Percentiles rank a stretch among this genome's conserved stretches.
Evolutionary conservation across 2,329 filamentous ascomycete genomes (phyloP).

Genomic region (Botrytis galanthina): DNA sequence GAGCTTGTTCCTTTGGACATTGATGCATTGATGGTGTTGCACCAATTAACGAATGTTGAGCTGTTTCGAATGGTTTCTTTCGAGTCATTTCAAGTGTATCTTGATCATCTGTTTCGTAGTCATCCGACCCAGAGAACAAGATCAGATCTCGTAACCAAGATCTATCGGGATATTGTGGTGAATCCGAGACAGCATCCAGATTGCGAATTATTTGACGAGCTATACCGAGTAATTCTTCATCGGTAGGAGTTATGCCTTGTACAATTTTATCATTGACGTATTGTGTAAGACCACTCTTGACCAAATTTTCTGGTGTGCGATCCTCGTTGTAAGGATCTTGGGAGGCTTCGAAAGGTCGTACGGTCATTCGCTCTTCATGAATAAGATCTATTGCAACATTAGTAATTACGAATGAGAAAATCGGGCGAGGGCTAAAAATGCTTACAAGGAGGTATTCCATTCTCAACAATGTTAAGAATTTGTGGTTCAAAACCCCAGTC

Average conservation of each 20-base stretch:
- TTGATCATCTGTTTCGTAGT: neutral
- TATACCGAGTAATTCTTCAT: constrained; percentile 55
- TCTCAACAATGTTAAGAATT: constrained; percentile 62
- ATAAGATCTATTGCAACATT: constrained; percentile 53
- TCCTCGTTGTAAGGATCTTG: constrained; percentile 46
- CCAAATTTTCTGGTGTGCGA: constrained; percentile 58
- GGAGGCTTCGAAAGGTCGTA: constrained; percentile 50
- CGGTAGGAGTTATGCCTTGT: constrained; percentile 45
- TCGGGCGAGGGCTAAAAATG: constrained; percentile 26
- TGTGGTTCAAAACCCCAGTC: constrained; percentile 65
- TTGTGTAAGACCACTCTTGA: constrained; percentile 57
- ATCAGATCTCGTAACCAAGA: constrained; percentile 61
- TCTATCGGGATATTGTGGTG: constrained; percentile 37
- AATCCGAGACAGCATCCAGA: constrained; percentile 48
- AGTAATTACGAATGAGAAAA: constrained; percentile 33
- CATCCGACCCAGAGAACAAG: constrained; percentile 42
- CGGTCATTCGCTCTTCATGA: constrained; percentile 59
- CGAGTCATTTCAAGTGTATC: neutral
- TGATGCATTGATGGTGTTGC: neutral
- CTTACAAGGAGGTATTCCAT: constrained; percentile 64
- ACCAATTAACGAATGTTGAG: neutral
- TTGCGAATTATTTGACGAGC: constrained; percentile 59
- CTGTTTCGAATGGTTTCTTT: neutral
- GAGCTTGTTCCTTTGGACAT: constrained; percentile 30
- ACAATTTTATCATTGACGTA: constrained; percentile 49